Evolutionary conservation across 495 filamentous ascomycete genomes (phyloP).

Genomic region (Talaromyces wortmannii): DNA sequence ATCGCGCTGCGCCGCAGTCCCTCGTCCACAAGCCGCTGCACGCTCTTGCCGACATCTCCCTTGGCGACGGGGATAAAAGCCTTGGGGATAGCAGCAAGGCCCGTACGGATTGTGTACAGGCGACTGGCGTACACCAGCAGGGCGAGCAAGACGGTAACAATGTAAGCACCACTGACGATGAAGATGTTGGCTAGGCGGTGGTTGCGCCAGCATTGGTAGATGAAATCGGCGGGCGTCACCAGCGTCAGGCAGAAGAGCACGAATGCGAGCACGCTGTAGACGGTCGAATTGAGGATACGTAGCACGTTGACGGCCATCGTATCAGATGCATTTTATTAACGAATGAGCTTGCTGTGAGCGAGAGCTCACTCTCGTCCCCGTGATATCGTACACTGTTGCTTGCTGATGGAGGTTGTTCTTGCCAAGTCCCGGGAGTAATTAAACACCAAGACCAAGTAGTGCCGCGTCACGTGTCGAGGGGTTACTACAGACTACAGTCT

Average conservation of each 20-base stretch:
- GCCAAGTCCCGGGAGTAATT: too few relatives aligned
- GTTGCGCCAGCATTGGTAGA: constrained; percentile 66
- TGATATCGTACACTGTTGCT: too few relatives aligned
- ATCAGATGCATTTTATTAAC: background rate
- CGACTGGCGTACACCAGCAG: constrained; percentile 74
- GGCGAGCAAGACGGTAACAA: constrained; percentile 65
- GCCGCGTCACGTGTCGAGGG: too few relatives aligned
- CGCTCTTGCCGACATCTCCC: constrained; percentile 60
- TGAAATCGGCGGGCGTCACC: constrained; percentile 75
- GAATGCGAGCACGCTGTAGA: constrained; percentile 72
- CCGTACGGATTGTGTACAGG: constrained; percentile 80
- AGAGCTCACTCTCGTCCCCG: too few relatives aligned
- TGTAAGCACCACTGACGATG: constrained; percentile 70
- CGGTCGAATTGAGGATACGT: constrained; percentile 73
- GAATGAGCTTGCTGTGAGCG: too few relatives aligned
- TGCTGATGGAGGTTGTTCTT: too few relatives aligned
- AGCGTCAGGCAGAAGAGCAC: constrained; percentile 66
- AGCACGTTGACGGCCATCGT: constrained; percentile 52
- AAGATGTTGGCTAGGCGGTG: constrained; percentile 72
- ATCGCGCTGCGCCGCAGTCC: constrained; percentile 67
- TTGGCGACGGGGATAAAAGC: constrained; percentile 75
- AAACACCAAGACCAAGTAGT: too few relatives aligned
- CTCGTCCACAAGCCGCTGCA: constrained; percentile 66
- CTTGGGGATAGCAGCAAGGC: constrained; percentile 77
- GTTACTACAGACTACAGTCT: too few relatives aligned